A percentile compares a stretch with the other conserved stretches of the same genome.
phyloP scores from a whole-genome alignment of 2,329 filamentous ascomycete species.

The Pseudopithomyces maydicus region DNA sequence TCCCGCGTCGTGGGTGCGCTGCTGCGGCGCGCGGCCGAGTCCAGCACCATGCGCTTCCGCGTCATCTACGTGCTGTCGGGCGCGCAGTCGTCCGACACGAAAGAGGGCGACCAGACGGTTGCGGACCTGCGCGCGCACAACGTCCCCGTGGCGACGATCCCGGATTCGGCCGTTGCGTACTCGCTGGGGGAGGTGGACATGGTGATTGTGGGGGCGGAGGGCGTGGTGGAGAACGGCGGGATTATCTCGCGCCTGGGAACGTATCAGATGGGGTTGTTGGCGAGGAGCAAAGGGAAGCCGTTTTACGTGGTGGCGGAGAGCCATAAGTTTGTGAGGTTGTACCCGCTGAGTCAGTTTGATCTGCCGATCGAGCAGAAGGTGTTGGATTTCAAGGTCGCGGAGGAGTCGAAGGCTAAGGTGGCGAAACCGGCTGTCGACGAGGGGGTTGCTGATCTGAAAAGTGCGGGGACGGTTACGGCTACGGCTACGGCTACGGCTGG shows the following conservation, averaged over 20 bases:
- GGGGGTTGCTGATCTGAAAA: constrained; percentile 36
- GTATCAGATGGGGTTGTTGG: constrained; percentile 84
- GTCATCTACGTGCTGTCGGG: constrained; percentile 71
- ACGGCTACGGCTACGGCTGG: too few relatives aligned
- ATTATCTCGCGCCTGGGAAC: constrained; percentile 87
- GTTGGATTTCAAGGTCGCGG: constrained; percentile 70
- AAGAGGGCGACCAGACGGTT: constrained; percentile 74
- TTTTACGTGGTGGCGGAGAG: constrained; percentile 94
- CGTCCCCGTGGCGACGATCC: constrained; percentile 82
- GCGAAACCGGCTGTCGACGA: constrained; percentile 53
- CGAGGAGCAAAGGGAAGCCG: constrained; percentile 72
- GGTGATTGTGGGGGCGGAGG: constrained; percentile 73
- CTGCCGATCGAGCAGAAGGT: constrained; percentile 80
- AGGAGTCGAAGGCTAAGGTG: constrained; percentile 32
- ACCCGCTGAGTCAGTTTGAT: constrained; percentile 80
- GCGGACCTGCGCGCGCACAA: constrained; percentile 71
- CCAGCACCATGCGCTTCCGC: constrained; percentile 70
- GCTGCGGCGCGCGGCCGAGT: constrained; percentile 73
- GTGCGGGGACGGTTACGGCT: constrained; percentile 13
- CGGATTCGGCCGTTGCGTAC: constrained; percentile 77
- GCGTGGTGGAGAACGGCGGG: constrained; percentile 91
- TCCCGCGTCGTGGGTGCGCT: constrained; percentile 82
- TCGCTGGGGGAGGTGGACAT: constrained; percentile 75
- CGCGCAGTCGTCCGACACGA: constrained; percentile 39
- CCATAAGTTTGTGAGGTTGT: constrained; percentile 93